Base-by-base conservation (phyloP, 2,329 filamentous ascomycete species). In the Scleromitrula shiraiana region DNA sequence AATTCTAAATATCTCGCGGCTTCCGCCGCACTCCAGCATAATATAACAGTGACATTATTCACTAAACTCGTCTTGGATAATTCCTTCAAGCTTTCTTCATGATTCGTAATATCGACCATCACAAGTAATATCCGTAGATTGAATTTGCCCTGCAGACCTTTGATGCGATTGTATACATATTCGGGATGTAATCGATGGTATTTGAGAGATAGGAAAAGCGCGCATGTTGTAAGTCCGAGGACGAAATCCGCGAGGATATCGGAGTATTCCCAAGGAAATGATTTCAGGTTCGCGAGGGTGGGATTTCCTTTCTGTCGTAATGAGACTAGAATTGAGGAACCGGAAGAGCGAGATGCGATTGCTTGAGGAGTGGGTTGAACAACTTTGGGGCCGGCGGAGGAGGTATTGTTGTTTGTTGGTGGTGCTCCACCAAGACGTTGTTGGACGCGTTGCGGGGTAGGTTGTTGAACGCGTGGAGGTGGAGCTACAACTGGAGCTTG, bases 151-250 rank as follows among this genome's bases (percentile, higher is more conserved):
- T 86, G 86, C 4, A 98, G 73, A 41, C 82, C 80, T 44, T 85
- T 83, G 57, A 98, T 94, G 49, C 93, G 85, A 20, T 85, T 89
- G 70, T 97, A 97, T 60, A 98, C 88, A 71, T 98, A 98, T 68
- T 98, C 93, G 1, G 93, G 93, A 63, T 98, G 93, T 44, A 98
- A 76, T 23, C 91, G 88, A 67, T 98, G 93, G 67, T 98, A 98
- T 67, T 97, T 98, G 46, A 98, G 77, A 40, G 88, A 94, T 35
- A 98, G 72, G 64, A 97, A 98, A 5, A 98, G 75, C 0, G 88
- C 90, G 61, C 91, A 95, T 6, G 90, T 95, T 0, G 89, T 95
- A 35, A 78, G 64, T 0, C 93, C 91, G 40, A 97, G 73, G 7
- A 91, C 84, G 65, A 94, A 98, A 68, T 98, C 93, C 26, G 91